These are phyloP conservation scores for Lavandula angustifolia DNA, from an alignment of 257 asterid genomes.

Conservation along the genomic window DNA sequence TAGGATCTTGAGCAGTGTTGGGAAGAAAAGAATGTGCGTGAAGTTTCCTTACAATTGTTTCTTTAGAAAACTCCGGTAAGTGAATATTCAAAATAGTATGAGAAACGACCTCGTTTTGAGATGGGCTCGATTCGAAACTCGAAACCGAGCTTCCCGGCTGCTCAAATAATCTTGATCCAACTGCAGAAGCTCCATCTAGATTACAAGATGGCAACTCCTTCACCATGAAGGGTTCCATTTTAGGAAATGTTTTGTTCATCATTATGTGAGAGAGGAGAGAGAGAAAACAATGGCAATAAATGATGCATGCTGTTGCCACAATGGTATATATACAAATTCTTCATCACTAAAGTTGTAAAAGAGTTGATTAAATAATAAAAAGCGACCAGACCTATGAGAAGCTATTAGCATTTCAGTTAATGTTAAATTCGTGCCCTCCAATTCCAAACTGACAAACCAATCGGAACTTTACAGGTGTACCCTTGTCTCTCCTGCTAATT, in stretches of 20 bases:
- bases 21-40: slow-evolving; percentile 31
- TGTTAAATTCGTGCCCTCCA: slow-evolving; percentile 61
- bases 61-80: slow-evolving; percentile 38
- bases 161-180: slow-evolving; percentile 28
- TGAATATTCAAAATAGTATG: slow-evolving; percentile 31
- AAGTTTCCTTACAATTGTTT: slow-evolving; percentile 26
- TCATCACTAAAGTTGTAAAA: slow-evolving; percentile 29
- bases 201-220: slow-evolving; percentile 40
- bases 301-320: slow-evolving; percentile 33
- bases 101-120: slow-evolving; percentile 31
- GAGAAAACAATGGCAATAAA: slow-evolving; percentile 31
- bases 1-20: slow-evolving; percentile 25
- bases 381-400: not conserved
- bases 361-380: slow-evolving; percentile 32
- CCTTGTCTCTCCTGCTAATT: slow-evolving; percentile 38
- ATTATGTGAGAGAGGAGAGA: not conserved
- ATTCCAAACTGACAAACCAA: slow-evolving; percentile 44
- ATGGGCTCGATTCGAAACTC: slow-evolving; percentile 30
- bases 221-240: slow-evolving; percentile 46
- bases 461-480: slow-evolving; percentile 40
- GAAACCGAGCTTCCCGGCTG: slow-evolving; percentile 23
- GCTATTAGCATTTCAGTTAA: slow-evolving; percentile 15
- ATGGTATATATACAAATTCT: slow-evolving; percentile 37
- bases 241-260: slow-evolving; percentile 38
- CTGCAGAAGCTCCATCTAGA: slow-evolving; percentile 28